phyloP scores from a whole-genome alignment of 768 basidiomycete genomes.

The Podaxis pistillaris region DNA sequence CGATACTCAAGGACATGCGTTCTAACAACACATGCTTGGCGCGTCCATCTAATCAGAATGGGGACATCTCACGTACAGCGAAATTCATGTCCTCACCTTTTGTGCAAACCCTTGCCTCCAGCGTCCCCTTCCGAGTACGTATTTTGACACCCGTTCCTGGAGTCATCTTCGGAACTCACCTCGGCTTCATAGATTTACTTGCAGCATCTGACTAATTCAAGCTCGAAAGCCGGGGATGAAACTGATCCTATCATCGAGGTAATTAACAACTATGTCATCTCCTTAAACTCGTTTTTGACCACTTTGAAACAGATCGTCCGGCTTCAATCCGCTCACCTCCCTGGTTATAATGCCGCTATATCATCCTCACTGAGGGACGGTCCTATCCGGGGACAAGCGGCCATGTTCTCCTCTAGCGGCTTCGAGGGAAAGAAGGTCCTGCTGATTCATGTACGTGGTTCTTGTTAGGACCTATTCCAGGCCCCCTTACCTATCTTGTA shows the following conservation, averaged over 20 bases:
- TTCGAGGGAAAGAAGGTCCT: slow-evolving; percentile 51
- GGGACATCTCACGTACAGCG: slow-evolving; percentile 68
- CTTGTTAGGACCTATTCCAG: background rate
- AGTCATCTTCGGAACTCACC: slow-evolving; percentile 1
- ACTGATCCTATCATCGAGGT: slow-evolving; percentile 43
- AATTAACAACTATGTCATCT: background rate
- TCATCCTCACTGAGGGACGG: slow-evolving; percentile 74
- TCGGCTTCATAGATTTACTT: slow-evolving; percentile 42
- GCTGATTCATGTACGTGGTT: slow-evolving; percentile 57
- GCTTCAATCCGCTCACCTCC: slow-evolving; percentile 74
- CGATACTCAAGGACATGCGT: background rate
- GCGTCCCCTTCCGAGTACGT: slow-evolving; percentile 57
- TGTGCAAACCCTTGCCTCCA: slow-evolving; percentile 65
- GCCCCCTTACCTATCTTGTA: background rate
- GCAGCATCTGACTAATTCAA: slow-evolving; percentile 44
- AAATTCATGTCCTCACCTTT: slow-evolving; percentile 79
- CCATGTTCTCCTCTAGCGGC: slow-evolving; percentile 50
- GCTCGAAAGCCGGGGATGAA: slow-evolving; percentile 17
- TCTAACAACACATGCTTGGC: background rate
- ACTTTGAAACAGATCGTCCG: slow-evolving; percentile 55
- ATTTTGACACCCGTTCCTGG: slow-evolving; percentile 1
- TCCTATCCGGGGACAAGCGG: slow-evolving; percentile 60
- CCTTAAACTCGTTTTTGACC: background rate
- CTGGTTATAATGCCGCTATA: slow-evolving; percentile 73
- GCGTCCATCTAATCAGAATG: slow-evolving; percentile 35